phyloP scores from a whole-genome alignment of 2,329 filamentous ascomycete genomes.

The Ascochyta clinopodiicola region DNA sequence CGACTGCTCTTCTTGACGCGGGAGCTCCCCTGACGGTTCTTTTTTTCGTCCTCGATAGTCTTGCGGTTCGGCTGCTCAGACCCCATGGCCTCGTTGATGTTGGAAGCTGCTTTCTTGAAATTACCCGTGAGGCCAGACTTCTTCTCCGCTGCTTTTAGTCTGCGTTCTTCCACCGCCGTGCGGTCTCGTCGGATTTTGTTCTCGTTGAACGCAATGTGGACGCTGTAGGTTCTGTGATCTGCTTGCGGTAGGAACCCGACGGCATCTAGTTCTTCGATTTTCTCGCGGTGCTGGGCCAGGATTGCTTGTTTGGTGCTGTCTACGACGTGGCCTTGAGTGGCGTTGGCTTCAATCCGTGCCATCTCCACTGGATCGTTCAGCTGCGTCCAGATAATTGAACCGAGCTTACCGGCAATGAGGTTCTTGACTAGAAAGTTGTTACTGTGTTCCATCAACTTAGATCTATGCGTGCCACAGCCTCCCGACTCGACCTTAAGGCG shows the following conservation, averaged over 20 bases:
- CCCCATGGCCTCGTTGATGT: neutral
- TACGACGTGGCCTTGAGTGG: too few relatives aligned
- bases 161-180: neutral
- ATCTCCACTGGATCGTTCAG: neutral
- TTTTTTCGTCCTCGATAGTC: neutral
- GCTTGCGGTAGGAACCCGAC: neutral
- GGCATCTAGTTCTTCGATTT: neutral
- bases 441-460: neutral
- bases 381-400: neutral
- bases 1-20: neutral
- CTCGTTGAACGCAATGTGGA: neutral
- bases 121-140: neutral
- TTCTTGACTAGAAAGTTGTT: conserved; percentile 1
- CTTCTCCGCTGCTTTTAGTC: neutral
- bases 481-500: neutral
- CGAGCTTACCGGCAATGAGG: neutral
- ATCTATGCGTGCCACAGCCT: neutral
- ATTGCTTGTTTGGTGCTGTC: neutral
- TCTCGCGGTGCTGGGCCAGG: neutral
- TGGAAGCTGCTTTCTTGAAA: neutral
- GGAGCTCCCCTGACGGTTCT: neutral
- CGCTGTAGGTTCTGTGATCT: neutral
- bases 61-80: neutral
- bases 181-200: neutral
- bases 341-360: neutral